phyloP scores from a whole-genome alignment of 495 filamentous ascomycete genomes.

The Friedmanniomyces endolithicus region DNA sequence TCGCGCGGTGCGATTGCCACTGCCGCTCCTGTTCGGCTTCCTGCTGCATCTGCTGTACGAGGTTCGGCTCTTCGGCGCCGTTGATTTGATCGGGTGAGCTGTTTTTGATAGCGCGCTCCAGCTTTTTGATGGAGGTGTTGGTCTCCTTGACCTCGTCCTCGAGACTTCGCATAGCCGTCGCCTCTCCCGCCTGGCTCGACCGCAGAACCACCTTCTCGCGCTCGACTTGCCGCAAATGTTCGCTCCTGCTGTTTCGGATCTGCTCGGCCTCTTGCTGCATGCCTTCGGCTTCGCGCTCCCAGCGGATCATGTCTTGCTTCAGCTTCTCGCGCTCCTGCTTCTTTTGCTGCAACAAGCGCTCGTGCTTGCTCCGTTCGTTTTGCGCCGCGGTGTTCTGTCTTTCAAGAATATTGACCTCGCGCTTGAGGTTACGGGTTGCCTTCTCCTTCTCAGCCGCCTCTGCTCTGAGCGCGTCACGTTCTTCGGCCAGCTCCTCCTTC shows the following conservation, averaged over 20 bases:
- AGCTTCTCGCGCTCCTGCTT: constrained; percentile 49
- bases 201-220: constrained; percentile 39
- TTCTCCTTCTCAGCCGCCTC: constrained; percentile 76
- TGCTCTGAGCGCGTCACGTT: constrained; percentile 61
- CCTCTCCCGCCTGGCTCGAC: constrained; percentile 41
- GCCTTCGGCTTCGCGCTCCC: constrained; percentile 42
- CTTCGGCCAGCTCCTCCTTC: constrained; percentile 45
- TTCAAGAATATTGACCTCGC: constrained; percentile 68
- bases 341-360: constrained; percentile 52
- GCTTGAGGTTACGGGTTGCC: constrained; percentile 64
- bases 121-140: constrained; percentile 47
- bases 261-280: constrained; percentile 39
- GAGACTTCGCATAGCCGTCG: constrained; percentile 40
- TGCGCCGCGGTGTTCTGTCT: constrained; percentile 74
- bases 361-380: constrained; percentile 63
- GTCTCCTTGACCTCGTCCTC: constrained; percentile 53
- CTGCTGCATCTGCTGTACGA: constrained; percentile 36
- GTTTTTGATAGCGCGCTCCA: constrained; percentile 46
- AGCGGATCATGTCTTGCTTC: constrained; percentile 46
- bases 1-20: constrained; percentile 40
- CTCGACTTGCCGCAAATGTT: constrained; percentile 35
- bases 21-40: constrained; percentile 47
- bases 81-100: constrained; percentile 12
- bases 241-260: constrained; percentile 37
- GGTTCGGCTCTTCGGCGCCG: constrained; percentile 38